These are phyloP conservation scores for Solanum chilense DNA, from an alignment of 257 asterid species.

Conservation along the genomic window DNA sequence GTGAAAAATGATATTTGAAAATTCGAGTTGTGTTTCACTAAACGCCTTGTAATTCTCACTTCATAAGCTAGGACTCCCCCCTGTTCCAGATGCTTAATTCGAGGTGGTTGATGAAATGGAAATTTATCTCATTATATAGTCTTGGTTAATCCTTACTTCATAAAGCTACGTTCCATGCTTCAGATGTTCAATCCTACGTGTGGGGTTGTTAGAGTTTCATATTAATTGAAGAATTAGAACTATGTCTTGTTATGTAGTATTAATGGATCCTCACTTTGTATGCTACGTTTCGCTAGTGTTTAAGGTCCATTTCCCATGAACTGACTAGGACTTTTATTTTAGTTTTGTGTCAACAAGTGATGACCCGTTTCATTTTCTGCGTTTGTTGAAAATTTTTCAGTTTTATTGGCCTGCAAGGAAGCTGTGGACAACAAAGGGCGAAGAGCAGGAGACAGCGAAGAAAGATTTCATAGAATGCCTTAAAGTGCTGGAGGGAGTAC, in stretches of 20 bases:
- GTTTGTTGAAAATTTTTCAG: not conserved
- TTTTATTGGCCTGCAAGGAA: not conserved
- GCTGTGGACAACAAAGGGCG: not conserved
- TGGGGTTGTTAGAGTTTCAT: not conserved
- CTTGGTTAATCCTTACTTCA: not conserved
- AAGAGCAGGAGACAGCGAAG: conserved; percentile 9
- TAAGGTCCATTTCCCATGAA: not conserved
- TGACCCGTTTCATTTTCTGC: not conserved
- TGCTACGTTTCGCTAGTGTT: not conserved
- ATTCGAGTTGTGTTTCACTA: too few relatives aligned
- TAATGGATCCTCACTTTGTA: not conserved
- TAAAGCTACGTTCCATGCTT: not conserved
- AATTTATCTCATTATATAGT: not conserved
- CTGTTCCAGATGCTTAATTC: not conserved
- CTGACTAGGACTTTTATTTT: not conserved
- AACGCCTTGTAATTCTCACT: too few relatives aligned
- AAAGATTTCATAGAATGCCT: not conserved
- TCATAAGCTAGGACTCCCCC: not conserved
- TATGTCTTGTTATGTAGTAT: not conserved
- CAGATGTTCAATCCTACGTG: not conserved
- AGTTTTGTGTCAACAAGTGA: not conserved
- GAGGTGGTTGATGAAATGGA: not conserved
- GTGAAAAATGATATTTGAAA: too few relatives aligned
- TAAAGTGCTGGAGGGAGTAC: conserved; percentile 1
- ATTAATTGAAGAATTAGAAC: not conserved